phyloP scores from a whole-genome alignment of 1,284 basidiomycete genomes.

The Microbotryum scabiosae region DNA sequence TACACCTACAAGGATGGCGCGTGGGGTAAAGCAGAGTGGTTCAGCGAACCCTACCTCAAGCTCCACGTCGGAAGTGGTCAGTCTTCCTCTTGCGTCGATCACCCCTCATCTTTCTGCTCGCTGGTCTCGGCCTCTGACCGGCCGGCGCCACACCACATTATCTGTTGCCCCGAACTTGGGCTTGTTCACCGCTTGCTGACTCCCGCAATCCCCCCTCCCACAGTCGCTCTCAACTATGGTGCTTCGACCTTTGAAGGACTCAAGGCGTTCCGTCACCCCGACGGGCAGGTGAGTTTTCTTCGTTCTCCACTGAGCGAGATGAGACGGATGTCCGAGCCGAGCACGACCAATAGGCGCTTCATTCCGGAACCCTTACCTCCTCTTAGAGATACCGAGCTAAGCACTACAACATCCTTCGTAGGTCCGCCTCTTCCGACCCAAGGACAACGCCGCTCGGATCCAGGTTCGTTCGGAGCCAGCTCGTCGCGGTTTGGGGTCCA shows the following conservation, averaged over 20 bases:
- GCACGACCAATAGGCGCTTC: too few relatives aligned
- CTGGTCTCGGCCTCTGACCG: too few relatives aligned
- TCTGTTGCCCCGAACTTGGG: too few relatives aligned
- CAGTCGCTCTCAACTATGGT: constrained; percentile 39
- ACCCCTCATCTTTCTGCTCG: too few relatives aligned
- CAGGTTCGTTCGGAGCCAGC: constrained; percentile 11
- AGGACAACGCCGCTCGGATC: constrained; percentile 38
- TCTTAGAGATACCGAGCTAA: not conserved
- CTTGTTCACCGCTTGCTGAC: too few relatives aligned
- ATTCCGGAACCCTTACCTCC: not conserved
- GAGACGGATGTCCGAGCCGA: too few relatives aligned
- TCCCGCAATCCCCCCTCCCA: too few relatives aligned
- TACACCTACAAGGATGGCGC: constrained; percentile 17
- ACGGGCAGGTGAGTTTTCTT: constrained; percentile 11
- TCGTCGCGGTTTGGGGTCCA: not conserved
- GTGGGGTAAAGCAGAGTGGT: constrained; percentile 19
- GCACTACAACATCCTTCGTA: not conserved
- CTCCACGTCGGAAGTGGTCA: constrained; percentile 35
- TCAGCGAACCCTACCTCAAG: constrained; percentile 35
- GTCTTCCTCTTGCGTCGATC: not conserved
- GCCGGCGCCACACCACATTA: too few relatives aligned
- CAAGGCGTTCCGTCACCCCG: constrained; percentile 35
- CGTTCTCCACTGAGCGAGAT: too few relatives aligned
- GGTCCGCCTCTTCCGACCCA: constrained; percentile 40
- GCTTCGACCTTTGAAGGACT: constrained; percentile 36